Base-by-base conservation (phyloP, 2,329 filamentous ascomycete genomes). In the Canariomyces notabilis region DNA sequence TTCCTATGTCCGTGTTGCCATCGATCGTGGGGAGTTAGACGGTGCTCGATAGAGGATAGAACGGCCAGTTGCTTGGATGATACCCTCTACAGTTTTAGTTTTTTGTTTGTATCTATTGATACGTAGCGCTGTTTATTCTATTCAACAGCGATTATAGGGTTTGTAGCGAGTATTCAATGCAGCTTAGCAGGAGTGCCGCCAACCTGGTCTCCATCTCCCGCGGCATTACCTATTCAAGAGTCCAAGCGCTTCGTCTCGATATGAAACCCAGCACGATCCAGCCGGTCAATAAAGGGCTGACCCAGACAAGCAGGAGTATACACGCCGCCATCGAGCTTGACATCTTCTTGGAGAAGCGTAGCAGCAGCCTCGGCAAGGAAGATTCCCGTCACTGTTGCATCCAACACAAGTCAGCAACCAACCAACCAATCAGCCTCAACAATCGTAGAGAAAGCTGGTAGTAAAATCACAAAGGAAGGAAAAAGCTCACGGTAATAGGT, bases 261-360 rank as follows among this genome's bases (percentile, higher is more conserved):
- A 60, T 77, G 77, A 58, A 89, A 76, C 2, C 84, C 85, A 32
- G 70, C 74, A 26, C 73, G 70, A 29, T 76, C 68, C 33, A 87
- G 58, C 12, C 82, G 72, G 58, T 88, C 78, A 49, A 89, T 69
- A 58, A 79, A 85, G 8, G 72, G 67, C 55, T 83, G 79, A 1
- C 86, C 86, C 2, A 90, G 67, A 44, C 78, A 85, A 0, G 85
- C 83, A 1, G 86, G 81, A 1, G 87, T 90, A 51, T 86, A 78
- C 19, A 88, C 37, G 0, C 57, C 68, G 2, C 85, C 85, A 1
- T 71, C 72, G 11, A 87, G 66, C 29, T 73, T 64, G 11, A 79
- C 66, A 12, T 55, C 49, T 32, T 85, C 82, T 48, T 83, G 72
- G 14, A 89, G 67, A 23, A 90, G 68, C 0, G 80, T 80, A 32